Conservation (phyloP, 148 eudicot species). For the Spergularia bocconei region DNA sequence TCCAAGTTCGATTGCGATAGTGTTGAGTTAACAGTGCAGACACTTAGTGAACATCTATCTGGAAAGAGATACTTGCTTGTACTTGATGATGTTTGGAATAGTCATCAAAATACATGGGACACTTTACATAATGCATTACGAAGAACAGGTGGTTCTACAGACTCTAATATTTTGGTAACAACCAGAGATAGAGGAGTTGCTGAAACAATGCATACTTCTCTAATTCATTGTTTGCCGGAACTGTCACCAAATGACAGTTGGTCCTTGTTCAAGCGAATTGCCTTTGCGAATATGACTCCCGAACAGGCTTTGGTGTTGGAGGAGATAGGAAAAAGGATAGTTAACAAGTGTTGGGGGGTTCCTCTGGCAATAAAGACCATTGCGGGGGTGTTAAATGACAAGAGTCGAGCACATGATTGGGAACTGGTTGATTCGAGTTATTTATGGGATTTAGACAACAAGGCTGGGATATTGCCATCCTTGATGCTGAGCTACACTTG, state of each 20-base stretch:
- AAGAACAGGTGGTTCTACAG: neutral
- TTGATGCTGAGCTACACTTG: conserved; percentile 4
- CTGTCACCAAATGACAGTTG: neutral
- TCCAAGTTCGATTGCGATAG: neutral
- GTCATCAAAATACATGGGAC: neutral
- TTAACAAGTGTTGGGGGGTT: neutral
- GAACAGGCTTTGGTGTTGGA: neutral
- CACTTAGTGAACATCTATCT: neutral
- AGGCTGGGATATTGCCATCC: conserved; percentile 9
- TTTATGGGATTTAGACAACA: neutral
- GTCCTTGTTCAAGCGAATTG: conserved; percentile 4
- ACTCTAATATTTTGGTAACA: neutral
- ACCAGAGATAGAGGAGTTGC: conserved; percentile 3
- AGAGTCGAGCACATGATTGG: neutral
- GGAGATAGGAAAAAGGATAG: neutral
- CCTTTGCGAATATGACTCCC: neutral
- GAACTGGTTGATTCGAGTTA: neutral
- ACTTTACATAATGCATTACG: neutral
- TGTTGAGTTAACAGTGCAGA: neutral
- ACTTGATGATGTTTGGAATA: conserved; percentile 18
- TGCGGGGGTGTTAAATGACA: neutral
- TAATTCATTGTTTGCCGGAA: neutral
- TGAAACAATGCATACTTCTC: neutral
- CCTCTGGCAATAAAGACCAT: conserved; percentile 12
- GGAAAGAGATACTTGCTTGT: conserved; percentile 15